phyloP scores from a whole-genome alignment of 805 yeast species.

The Saturnispora hagleri region DNA sequence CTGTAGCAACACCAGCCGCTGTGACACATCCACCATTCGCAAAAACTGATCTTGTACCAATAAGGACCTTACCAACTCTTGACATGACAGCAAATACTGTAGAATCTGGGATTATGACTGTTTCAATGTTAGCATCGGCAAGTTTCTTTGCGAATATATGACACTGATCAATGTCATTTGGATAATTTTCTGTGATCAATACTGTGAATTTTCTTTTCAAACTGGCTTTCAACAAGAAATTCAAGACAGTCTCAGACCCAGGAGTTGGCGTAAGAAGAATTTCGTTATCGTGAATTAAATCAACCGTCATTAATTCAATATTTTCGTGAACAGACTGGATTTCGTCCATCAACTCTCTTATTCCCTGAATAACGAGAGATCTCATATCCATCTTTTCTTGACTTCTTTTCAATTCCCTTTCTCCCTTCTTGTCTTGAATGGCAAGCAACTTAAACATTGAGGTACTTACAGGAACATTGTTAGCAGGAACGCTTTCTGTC shows the following conservation, averaged over 20 bases:
- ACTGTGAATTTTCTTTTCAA: constrained; percentile 88
- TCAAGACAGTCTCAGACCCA: constrained; percentile 77
- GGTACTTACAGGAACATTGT: constrained; percentile 48
- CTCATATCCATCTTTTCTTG: constrained; percentile 50
- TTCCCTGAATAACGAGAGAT: constrained; percentile 83
- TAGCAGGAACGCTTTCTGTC: background rate
- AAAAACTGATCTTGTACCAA: constrained; percentile 87
- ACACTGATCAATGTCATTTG: constrained; percentile 73
- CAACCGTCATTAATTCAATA: constrained; percentile 83
- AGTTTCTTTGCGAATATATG: constrained; percentile 72
- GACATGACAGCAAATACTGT: constrained; percentile 95
- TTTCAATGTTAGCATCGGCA: constrained; percentile 78
- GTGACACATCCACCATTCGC: constrained; percentile 95
- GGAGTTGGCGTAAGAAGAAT: constrained; percentile 89
- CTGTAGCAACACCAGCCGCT: constrained; percentile 83
- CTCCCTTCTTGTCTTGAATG: constrained; percentile 24
- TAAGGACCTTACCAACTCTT: constrained; percentile 89
- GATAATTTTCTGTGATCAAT: constrained; percentile 83
- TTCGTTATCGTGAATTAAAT: constrained; percentile 88
- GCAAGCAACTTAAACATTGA: constrained; percentile 83
- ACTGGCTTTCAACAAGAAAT: constrained; percentile 78
- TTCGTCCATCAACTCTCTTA: constrained; percentile 87
- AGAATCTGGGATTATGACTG: constrained; percentile 87
- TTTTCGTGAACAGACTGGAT: constrained; percentile 84
- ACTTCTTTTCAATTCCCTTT: constrained; percentile 13